A percentile compares a stretch with the other conserved stretches of the same genome.
These are phyloP conservation scores for Mycena amicta DNA, from an alignment of 768 basidiomycete genomes.

Conservation along the genomic window DNA sequence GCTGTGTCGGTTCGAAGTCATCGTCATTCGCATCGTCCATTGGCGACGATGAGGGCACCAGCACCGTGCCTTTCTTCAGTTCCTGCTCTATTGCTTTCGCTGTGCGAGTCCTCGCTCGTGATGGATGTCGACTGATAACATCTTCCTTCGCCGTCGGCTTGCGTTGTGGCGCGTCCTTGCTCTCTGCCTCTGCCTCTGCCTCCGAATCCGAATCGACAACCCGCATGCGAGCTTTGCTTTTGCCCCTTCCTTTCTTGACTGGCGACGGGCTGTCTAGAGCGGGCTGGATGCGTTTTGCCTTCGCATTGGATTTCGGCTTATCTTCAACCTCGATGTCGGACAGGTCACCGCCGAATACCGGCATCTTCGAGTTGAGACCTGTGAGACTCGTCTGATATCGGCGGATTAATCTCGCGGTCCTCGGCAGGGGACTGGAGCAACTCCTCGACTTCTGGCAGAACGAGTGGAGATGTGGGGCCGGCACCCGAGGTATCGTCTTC, in stretches of 20 bases:
- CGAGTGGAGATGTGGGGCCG: not conserved
- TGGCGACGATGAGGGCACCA: not conserved
- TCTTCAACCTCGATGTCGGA: slow-evolving; percentile 28
- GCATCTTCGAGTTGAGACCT: slow-evolving; percentile 2
- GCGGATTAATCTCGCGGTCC: not conserved
- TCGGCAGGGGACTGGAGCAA: not conserved
- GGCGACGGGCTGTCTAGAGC: slow-evolving; percentile 1
- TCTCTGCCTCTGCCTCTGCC: not conserved
- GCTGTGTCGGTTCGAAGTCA: slow-evolving; percentile 17
- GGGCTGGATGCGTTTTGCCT: too few relatives aligned
- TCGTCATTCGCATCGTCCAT: slow-evolving; percentile 10
- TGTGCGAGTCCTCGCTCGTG: not conserved
- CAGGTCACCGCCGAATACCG: slow-evolving; percentile 26
- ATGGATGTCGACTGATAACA: too few relatives aligned
- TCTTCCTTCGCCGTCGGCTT: not conserved
- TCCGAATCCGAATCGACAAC: not conserved
- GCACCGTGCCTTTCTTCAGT: slow-evolving; percentile 1
- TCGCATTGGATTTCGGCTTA: slow-evolving; percentile 3
- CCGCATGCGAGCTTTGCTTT: slow-evolving; percentile 2
- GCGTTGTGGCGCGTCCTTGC: not conserved
- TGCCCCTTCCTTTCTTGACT: slow-evolving; percentile 10
- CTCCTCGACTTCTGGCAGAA: not conserved
- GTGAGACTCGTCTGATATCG: not conserved
- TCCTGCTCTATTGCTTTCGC: slow-evolving; percentile 8
- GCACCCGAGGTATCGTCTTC: not conserved